Conservation (phyloP, 768 basidiomycete species). For the Leucocoprinus leucothites region DNA sequence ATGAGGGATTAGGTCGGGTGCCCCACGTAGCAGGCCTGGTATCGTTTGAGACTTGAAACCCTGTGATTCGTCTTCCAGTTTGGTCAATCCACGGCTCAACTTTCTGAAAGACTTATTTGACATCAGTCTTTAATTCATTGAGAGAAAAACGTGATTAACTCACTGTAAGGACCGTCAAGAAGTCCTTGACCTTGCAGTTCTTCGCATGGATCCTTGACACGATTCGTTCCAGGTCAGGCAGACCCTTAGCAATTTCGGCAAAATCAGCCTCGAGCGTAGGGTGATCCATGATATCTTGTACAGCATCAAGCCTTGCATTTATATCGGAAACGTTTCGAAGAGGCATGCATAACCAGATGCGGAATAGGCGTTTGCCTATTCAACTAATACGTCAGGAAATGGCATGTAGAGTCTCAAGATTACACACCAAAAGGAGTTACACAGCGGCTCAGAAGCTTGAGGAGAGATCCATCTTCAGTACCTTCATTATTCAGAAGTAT, state of each 20-base stretch:
- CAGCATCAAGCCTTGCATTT: slow-evolving; percentile 91
- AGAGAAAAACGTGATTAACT: slow-evolving; percentile 12
- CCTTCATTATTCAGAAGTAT: slow-evolving; percentile 92
- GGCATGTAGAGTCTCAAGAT: not conserved
- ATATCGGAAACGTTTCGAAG: slow-evolving; percentile 79
- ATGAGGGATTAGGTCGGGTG: slow-evolving; percentile 74
- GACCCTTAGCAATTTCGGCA: slow-evolving; percentile 67
- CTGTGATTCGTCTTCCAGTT: slow-evolving; percentile 63
- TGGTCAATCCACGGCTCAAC: slow-evolving; percentile 63
- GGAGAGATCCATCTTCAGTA: slow-evolving; percentile 84
- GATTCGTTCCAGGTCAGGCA: slow-evolving; percentile 92
- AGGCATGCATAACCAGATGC: slow-evolving; percentile 95
- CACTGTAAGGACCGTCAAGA: slow-evolving; percentile 79
- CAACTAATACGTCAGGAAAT: not conserved
- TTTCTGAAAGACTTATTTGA: slow-evolving; percentile 64
- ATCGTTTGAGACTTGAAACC: slow-evolving; percentile 78
- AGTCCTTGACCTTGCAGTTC: slow-evolving; percentile 84
- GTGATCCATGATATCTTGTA: slow-evolving; percentile 84
- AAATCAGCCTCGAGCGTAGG: slow-evolving; percentile 77
- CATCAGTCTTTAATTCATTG: not conserved
- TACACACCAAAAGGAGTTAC: slow-evolving; percentile 85
- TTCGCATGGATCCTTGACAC: slow-evolving; percentile 95
- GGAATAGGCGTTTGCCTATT: slow-evolving; percentile 89
- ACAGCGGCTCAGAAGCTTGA: slow-evolving; percentile 80
- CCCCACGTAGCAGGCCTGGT: slow-evolving; percentile 67